Percentiles rank a stretch among this genome's conserved stretches.
These are phyloP conservation scores for Botrytis deweyae DNA, from an alignment of 2,329 filamentous ascomycete genomes.

Conservation along the genomic window DNA sequence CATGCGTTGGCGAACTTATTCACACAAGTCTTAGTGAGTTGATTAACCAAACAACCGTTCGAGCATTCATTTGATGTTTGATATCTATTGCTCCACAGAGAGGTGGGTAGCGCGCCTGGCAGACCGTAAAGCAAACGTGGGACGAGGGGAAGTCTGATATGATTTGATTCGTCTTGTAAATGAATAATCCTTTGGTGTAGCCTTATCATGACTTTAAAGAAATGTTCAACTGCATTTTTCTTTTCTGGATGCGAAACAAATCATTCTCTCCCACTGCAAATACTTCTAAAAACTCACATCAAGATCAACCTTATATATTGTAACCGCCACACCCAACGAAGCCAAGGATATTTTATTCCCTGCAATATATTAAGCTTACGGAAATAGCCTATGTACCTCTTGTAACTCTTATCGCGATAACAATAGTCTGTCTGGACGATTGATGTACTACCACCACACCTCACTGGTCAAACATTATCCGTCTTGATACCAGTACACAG, in stretches of 20 bases:
- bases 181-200: neutral
- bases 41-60: constrained; percentile 1
- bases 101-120: neutral
- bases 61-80: neutral
- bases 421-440: neutral
- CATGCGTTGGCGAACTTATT: constrained; percentile 1
- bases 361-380: neutral
- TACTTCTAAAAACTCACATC: neutral
- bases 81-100: neutral
- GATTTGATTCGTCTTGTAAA: neutral
- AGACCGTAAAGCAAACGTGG: neutral
- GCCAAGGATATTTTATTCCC: neutral
- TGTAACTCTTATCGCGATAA: constrained; percentile 16
- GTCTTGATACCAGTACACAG: constrained; percentile 1
- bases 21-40: neutral
- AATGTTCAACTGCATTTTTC: neutral
- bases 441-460: neutral
- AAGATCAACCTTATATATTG: neutral
- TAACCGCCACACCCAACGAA: neutral
- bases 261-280: no score
- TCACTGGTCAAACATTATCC: neutral
- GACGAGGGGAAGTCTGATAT: neutral
- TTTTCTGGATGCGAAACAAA: neutral
- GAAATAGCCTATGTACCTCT: neutral
- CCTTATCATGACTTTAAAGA: neutral